Evolutionary conservation across 1,284 basidiomycete genomes (phyloP), one percentile per base, ranked within the genome.

Genomic region (Clitocybe nebularis): DNA sequence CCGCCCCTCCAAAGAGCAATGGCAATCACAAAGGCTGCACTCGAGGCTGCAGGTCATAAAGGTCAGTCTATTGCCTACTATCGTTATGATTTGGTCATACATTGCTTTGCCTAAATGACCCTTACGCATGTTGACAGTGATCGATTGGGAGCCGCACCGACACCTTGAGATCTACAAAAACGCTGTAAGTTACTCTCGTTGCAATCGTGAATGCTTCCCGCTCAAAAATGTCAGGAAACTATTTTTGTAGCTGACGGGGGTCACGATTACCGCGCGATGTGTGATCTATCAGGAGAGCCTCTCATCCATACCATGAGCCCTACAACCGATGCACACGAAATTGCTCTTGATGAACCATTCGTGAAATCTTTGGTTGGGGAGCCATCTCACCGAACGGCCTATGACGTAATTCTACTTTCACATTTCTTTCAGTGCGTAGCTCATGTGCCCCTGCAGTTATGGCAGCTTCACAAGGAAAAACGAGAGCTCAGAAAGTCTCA

Each of bases 1-100:
- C 68, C 69, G 6, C 69, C 69, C 2, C 50, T 71, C 24, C 59
- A 61, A 22, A 66, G 84, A 14, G 85, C 81, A 0, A 66, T 90
- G 56, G 56, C 69, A 34, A 69, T 75, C 52, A 72, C 74, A 1
- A 77, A 76, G 50, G 59, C 62, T 1, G 80, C 81, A 2, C 59
- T 89, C 16, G 63, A 76, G 44, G 68, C 64, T 6, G 77, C 75
- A 2, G 85, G 84, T 0, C 59, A 63, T 45, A 53, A 51, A 54
- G 60, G 59, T 59, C 9, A 13, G 36, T 36, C 3, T 10, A 10
- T 20, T 14, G 7, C 9, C 4, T 6, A 17, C 7, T 23, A 32
- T n/a, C n/a, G n/a, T n/a, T n/a, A n/a, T n/a, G n/a, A n/a, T n/a
- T n/a, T n/a, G n/a, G n/a, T 3, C 7, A 4, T 2, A 26, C 17